Evolutionary conservation across 345 rosid species (phyloP), one percentile per base, ranked within the genome.

Genomic region (Populus simonii): DNA sequence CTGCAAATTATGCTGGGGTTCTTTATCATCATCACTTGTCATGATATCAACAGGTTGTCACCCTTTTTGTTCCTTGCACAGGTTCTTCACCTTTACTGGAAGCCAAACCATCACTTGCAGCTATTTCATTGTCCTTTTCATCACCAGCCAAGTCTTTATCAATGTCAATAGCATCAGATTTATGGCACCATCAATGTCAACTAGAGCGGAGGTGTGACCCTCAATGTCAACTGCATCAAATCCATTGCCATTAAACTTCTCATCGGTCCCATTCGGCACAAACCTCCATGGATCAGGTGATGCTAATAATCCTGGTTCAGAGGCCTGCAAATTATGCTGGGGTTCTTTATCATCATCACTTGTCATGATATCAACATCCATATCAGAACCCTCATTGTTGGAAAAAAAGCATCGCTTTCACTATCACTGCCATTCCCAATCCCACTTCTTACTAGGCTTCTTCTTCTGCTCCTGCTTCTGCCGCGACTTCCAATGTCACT

Each of bases 351-450:
- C 97, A 85, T 91, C 98, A 76, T 93, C 93, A 61, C 93, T 88
- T 51, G 90, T 81, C 91, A 92, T 89, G 72, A 96, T 93, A 87
- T 96, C 97, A 77, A 93, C 98, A 49, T 96, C 97, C 85, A 87
- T 97, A 86, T 96, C 99, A 78, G 98, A 85, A 12, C 86, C 98
- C 77, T 93, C 93, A 81, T 96, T 90, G 84, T 88, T 91, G 73
- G 96, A 90, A 76, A 96, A 76, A 96, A 89, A 85, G 88, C 91
- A 84, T 92, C 96, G 75, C 92, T 92, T 66, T 91, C 96, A 86
- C 99, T 92, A 73, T 93, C 94, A 78, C 97, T 95, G 87, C 96
- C 90, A 83, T 95, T 90, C 70, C 89, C 93, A 80, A 93, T 93
- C 66, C 88, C 87, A 72, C 89, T 90, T 67, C 80, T 88, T 8